Conservation (phyloP, 257 asterid genomes). For the Primulina huaijiensis region DNA sequence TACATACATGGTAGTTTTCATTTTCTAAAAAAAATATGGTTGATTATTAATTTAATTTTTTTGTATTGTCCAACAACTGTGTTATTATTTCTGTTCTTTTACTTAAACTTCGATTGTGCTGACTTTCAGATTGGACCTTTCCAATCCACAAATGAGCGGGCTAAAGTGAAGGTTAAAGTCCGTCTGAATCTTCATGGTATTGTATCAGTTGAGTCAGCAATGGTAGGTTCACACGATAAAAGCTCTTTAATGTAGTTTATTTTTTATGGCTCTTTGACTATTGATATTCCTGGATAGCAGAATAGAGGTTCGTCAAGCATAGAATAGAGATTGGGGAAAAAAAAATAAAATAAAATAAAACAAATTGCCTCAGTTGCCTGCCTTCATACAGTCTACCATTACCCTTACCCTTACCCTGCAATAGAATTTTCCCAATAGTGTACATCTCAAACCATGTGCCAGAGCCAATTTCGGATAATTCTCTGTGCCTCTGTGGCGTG, state of each 20-base stretch:
- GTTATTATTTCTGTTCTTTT: background rate
- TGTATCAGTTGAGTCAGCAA: constrained; percentile 72
- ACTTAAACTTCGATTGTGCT: constrained; percentile 2
- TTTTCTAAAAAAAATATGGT: background rate
- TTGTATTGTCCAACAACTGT: background rate
- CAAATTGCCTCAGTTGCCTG: background rate
- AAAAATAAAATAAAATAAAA: background rate
- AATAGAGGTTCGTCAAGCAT: background rate
- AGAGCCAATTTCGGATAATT: background rate
- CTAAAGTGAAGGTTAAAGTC: constrained; percentile 72
- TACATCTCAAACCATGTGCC: background rate
- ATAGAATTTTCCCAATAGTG: background rate
- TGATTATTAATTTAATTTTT: background rate
- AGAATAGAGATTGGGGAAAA: background rate
- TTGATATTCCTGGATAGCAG: background rate
- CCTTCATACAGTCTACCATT: background rate
- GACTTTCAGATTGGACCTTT: constrained; percentile 74
- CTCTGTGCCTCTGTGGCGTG: too few species aligned
- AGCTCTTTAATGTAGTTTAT: background rate
- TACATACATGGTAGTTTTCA: constrained; percentile 61
- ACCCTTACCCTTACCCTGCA: background rate
- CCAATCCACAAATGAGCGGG: constrained; percentile 58
- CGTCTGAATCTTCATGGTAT: constrained; percentile 83
- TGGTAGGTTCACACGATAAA: constrained; percentile 38
- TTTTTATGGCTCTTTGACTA: background rate